phyloP scores from a whole-genome alignment of 2,329 filamentous ascomycete genomes.

The Sporothrix brunneoviolacea region DNA sequence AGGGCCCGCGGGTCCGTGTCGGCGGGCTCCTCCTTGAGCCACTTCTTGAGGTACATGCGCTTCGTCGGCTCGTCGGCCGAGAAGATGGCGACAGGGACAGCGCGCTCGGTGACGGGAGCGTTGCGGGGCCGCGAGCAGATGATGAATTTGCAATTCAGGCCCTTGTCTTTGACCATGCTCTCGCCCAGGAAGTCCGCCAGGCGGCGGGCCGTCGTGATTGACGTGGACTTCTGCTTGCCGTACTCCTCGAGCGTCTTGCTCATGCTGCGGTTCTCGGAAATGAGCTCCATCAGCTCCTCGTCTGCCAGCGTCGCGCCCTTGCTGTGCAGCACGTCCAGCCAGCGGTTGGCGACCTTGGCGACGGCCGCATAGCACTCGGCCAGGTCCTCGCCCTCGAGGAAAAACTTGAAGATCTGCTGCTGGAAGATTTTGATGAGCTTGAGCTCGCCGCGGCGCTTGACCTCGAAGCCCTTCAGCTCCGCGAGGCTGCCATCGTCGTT shows the following conservation, averaged over 20 bases:
- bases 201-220: constrained; percentile 95
- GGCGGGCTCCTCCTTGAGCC: constrained; percentile 85
- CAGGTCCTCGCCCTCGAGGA: constrained; percentile 82
- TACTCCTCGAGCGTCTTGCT: constrained; percentile 95
- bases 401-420: constrained; percentile 99
- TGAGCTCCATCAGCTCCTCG: constrained; percentile 97
- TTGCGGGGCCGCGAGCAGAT: constrained; percentile 82
- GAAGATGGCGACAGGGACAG: constrained; percentile 93
- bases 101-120: constrained; percentile 89
- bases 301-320: constrained; percentile 87
- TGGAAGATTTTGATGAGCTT: constrained; percentile 99
- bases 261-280: constrained; percentile 99
- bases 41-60: constrained; percentile 83
- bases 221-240: constrained; percentile 89
- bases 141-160: constrained; percentile 98
- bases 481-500: constrained; percentile 95
- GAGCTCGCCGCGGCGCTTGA: constrained; percentile 93
- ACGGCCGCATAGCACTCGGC: constrained; percentile 86
- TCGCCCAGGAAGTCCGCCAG: constrained; percentile 94
- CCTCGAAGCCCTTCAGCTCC: constrained; percentile 93
- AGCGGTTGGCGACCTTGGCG: constrained; percentile 89
- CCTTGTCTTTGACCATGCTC: constrained; percentile 99
- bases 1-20: constrained; percentile 86
- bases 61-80: constrained; percentile 87
- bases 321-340: constrained; percentile 89